These are phyloP conservation scores for Blastomyces silverae DNA, from an alignment of 2,329 filamentous ascomycete genomes.

Conservation along the genomic window DNA sequence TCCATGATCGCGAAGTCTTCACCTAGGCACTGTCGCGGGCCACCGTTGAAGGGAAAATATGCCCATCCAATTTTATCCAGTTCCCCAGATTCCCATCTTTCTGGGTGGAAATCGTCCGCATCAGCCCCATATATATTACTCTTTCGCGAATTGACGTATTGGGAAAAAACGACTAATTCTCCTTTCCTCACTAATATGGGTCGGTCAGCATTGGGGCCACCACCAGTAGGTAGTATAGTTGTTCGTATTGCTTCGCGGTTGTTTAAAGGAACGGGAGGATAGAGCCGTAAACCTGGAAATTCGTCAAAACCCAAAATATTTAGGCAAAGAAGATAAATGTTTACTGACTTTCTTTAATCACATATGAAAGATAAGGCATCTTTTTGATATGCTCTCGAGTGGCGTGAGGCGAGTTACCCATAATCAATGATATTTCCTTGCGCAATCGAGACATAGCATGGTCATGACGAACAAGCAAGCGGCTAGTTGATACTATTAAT, in stretches of 20 bases:
- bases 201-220: slow-evolving; percentile 48
- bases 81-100: slow-evolving; percentile 27
- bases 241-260: slow-evolving; percentile 30
- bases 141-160: slow-evolving; percentile 41
- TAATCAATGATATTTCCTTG: slow-evolving; percentile 21
- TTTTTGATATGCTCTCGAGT: slow-evolving; percentile 29
- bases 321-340: background rate
- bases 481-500: slow-evolving; percentile 17
- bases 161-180: slow-evolving; percentile 23
- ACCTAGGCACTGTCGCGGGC: slow-evolving; percentile 27
- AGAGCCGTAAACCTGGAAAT: slow-evolving; percentile 31
- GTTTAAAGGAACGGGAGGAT: slow-evolving; percentile 38
- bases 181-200: slow-evolving; percentile 30
- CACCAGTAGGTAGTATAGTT: slow-evolving; percentile 42
- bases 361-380: slow-evolving; percentile 45
- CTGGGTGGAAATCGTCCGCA: slow-evolving; percentile 24
- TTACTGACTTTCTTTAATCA: slow-evolving; percentile 42
- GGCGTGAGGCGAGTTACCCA: slow-evolving; percentile 19
- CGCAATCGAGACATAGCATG: slow-evolving; percentile 21
- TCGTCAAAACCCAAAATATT: background rate
- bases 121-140: slow-evolving; percentile 27
- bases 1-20: slow-evolving; percentile 24
- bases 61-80: slow-evolving; percentile 26
- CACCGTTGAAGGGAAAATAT: slow-evolving; percentile 31
- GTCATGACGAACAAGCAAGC: slow-evolving; percentile 24